phyloP scores from a whole-genome alignment of 371 early-diverging fungal species.

The Fennellomyces sp. region DNA sequence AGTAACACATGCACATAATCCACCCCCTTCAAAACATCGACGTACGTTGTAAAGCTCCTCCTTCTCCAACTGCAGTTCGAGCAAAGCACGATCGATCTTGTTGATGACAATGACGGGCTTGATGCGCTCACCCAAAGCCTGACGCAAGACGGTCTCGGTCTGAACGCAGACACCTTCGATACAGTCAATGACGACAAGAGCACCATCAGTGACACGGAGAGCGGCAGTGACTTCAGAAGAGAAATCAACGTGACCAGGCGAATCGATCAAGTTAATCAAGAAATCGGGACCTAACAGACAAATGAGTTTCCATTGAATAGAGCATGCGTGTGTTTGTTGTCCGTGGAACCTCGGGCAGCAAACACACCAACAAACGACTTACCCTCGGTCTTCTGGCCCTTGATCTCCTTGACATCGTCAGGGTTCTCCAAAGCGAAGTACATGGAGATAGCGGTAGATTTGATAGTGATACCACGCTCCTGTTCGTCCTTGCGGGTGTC shows the following conservation, averaged over 20 bases:
- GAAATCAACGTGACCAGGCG: slow-evolving; percentile 99
- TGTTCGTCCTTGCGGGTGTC: slow-evolving; percentile 99
- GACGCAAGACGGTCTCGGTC: slow-evolving; percentile 99
- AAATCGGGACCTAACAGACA: slow-evolving; percentile 55
- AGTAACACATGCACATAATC: not conserved
- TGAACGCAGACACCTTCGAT: slow-evolving; percentile 99
- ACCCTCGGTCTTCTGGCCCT: slow-evolving; percentile 84
- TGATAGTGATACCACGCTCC: slow-evolving; percentile 99
- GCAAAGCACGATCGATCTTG: slow-evolving; percentile 99
- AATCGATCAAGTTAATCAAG: slow-evolving; percentile 99
- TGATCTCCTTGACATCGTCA: slow-evolving; percentile 84
- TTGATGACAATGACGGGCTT: slow-evolving; percentile 98
- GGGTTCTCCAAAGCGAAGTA: slow-evolving; percentile 87
- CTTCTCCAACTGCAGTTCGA: slow-evolving; percentile 94
- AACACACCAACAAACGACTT: slow-evolving; percentile 5
- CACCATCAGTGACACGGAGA: slow-evolving; percentile 99
- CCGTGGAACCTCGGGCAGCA: not conserved
- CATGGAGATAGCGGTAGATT: slow-evolving; percentile 99
- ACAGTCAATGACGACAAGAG: slow-evolving; percentile 98
- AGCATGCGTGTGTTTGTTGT: too few species aligned
- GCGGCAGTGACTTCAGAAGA: slow-evolving; percentile 99
- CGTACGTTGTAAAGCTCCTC: slow-evolving; percentile 85
- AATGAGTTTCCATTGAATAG: too few species aligned
- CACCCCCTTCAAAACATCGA: not conserved
- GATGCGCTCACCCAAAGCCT: slow-evolving; percentile 97